Base-by-base conservation (phyloP, 371 early-diverging fungal species). In the Zychaea mexicana region DNA sequence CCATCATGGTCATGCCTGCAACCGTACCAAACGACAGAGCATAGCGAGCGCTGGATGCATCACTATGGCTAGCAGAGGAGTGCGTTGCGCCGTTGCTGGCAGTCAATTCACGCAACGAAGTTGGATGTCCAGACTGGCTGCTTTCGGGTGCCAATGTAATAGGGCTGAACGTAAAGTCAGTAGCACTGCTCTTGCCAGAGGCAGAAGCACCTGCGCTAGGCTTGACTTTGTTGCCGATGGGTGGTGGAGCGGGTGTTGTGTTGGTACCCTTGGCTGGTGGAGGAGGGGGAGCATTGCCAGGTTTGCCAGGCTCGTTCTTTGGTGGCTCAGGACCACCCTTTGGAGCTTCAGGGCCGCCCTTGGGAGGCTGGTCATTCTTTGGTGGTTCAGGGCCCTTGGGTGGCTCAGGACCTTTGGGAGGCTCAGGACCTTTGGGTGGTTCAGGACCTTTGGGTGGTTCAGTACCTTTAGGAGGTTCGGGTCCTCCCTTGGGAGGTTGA, bases 101-200 rank as follows among this genome's bases (percentile, higher is more conserved):
- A 6, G 60, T 68, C 55, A 63, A 52, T 56, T 53, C 68, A 47
- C 60, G 63, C 10, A 66, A 28, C 33, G 62, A 33, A 3, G 68
- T 45, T 6, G 58, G 63, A 22, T 49, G 27, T 17, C 24, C 60
- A 0, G 65, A 55, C 22, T 54, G 59, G 49, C 64, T 72, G 31
- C 70, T 76, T 19, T 76, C 76, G 2, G 76, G 76, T 9, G 76
- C 76, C 38, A 76, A 60, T 6, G 76, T 72, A 31, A 72, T 68
- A 0, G 72, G 76, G 31, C 61, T 70, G 38, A 76, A 76, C 4
- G 66, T 64, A 45, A 76, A 70, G 22, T 53, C 57, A 36, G 53
- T 53, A 56, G 49, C 57, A 36, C 42, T 42, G 54, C 57, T 61
- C 26, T 22, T 57, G 36, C 22, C 52, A n/a, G 30, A 28, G 10